phyloP scores from a whole-genome alignment of 1,284 basidiomycete genomes.

The Boletellus deceptivus region DNA sequence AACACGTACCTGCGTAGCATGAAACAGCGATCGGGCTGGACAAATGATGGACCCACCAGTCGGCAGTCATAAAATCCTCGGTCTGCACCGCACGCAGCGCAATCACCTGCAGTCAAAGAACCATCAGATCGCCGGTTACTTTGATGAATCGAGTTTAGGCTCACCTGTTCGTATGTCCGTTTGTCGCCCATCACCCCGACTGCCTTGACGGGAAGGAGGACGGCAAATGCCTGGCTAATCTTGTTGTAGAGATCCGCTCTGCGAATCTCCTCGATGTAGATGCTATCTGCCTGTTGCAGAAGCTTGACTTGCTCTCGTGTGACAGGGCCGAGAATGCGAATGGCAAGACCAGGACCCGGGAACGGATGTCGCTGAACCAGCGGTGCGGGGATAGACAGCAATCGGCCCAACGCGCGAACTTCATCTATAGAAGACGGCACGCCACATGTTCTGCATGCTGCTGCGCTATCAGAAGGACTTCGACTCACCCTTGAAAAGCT shows the following conservation, averaged over 20 bases:
- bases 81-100: constrained; percentile 89
- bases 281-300: constrained; percentile 92
- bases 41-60: constrained; percentile 59
- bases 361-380: constrained; percentile 98
- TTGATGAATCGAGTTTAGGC: constrained; percentile 14
- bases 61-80: constrained; percentile 98
- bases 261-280: constrained; percentile 98
- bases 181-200: constrained; percentile 98
- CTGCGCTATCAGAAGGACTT: background rate
- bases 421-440: constrained; percentile 63
- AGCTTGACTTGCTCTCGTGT: constrained; percentile 92
- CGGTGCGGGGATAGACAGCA: constrained; percentile 89
- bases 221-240: constrained; percentile 97
- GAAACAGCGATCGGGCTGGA: background rate
- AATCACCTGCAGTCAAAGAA: constrained; percentile 56
- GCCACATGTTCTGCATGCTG: background rate
- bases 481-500: constrained; percentile 91
- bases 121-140: background rate
- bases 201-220: constrained; percentile 93
- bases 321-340: constrained; percentile 95
- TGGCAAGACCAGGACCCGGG: constrained; percentile 98
- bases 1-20: constrained; percentile 75
- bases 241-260: constrained; percentile 90
- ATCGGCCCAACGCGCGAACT: constrained; percentile 88
- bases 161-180: constrained; percentile 94